A percentile compares a stretch with the other conserved stretches of the same genome.
phyloP scores from a whole-genome alignment of 768 basidiomycete species.

The Russula foetens region DNA sequence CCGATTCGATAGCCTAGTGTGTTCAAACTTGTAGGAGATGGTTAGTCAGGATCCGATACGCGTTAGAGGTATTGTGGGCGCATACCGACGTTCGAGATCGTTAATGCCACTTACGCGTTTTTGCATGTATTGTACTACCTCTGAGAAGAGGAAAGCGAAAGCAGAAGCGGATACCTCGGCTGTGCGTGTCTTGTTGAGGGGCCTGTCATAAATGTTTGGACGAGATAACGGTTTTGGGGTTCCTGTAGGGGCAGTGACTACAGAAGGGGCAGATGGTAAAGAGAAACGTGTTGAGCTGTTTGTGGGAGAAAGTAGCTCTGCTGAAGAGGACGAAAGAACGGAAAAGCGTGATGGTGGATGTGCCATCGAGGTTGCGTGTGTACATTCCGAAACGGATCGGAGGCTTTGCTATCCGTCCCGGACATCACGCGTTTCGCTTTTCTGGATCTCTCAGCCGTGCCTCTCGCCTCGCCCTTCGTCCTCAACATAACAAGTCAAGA shows the following conservation, averaged over 20 bases:
- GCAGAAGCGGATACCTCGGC: conserved; percentile 79
- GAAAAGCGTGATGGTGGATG: conserved; percentile 61
- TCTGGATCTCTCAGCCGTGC: too few species aligned
- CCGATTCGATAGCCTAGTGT: conserved; percentile 92
- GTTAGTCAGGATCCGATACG: background rate
- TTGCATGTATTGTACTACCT: conserved; percentile 93
- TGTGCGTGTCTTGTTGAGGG: conserved; percentile 77
- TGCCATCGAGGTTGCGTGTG: conserved; percentile 23
- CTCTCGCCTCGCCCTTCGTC: background rate
- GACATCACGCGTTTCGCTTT: background rate
- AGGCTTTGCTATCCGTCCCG: background rate
- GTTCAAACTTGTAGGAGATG: conserved; percentile 55
- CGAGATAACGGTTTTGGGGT: conserved; percentile 36
- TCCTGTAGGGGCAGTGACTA: conserved; percentile 31
- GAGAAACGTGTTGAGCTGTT: conserved; percentile 64
- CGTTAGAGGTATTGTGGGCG: background rate
- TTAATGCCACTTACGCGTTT: conserved; percentile 91
- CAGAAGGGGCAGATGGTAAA: conserved; percentile 47
- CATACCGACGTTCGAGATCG: conserved; percentile 87
- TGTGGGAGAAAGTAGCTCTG: conserved; percentile 45
- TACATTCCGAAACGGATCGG: background rate
- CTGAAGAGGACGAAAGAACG: conserved; percentile 47
- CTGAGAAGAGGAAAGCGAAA: conserved; percentile 86
- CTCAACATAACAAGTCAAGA: background rate
- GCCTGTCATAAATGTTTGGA: conserved; percentile 83